Evolutionary conservation across 352 stramenopile species (phyloP), one percentile per base, ranked within the genome.

Genomic region (Thraustotheca clavata): DNA sequence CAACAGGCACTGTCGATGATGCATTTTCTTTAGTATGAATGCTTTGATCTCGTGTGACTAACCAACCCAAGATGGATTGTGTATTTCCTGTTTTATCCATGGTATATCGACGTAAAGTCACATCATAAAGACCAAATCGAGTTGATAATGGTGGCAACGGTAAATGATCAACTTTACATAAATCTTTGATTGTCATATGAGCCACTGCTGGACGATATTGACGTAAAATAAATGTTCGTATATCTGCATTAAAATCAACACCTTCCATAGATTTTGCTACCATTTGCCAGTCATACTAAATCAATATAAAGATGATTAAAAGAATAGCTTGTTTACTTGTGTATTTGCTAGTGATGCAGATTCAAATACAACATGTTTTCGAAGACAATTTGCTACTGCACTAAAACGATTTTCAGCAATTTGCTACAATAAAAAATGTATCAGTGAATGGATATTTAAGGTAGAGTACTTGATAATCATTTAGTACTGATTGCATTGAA

Each of bases 201-300:
- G 74, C 60, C 4, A 79, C 41, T 20, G 82, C 61, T 26, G 72
- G 49, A 38, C 74, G 33, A 31, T 62, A 75, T 39, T 78, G 60
- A 4, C 57, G 59, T 33, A 83, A n/a, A 6, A 94, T 88, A 50
- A 89, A 91, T 50, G 85, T 72, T 4, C 73, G 69, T 49, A 94
- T 82, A 55, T 91, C 77, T 31, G 67, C 67, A 68, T 91, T 79
- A 31, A 81, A 75, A 61, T 89, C 73, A 16, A 91, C 76, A 46
- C 72, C 80, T 46, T 91, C 82, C 39, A 94, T 80, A 48, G 81
- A 84, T 33, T 67, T 71, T 6, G 82, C 80, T 49, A 87, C 73
- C 60, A 90, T 87, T 49, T 94, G 84, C 80, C 82, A 94, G 31
- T 94, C 84, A 57, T 94, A 94, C 83, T 92, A 55, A 8, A 40